phyloP scores from a whole-genome alignment of 192 early-diverging fungal species.

The Irineochytrium annulatum region DNA sequence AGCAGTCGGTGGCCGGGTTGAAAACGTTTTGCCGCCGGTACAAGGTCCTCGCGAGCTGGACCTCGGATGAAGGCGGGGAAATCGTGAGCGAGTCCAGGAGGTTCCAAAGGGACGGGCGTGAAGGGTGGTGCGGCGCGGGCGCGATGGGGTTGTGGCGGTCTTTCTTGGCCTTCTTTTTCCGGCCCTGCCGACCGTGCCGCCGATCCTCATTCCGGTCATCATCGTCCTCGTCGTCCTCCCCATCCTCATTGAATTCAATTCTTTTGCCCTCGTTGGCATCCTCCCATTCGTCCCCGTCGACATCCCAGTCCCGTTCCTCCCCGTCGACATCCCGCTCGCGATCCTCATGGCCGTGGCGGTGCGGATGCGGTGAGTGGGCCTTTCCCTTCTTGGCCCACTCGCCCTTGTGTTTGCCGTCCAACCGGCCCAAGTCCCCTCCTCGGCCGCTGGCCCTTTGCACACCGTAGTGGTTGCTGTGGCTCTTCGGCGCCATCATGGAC shows the following conservation, averaged over 20 bases:
- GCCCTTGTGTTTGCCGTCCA: too few relatives aligned
- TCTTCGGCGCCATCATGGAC: too few relatives aligned
- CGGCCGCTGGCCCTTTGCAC: too few relatives aligned
- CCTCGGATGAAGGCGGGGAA: not conserved
- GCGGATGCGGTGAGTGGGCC: too few relatives aligned
- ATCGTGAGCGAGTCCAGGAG: not conserved
- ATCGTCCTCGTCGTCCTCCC: not conserved
- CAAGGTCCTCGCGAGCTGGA: not conserved
- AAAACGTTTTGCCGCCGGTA: not conserved
- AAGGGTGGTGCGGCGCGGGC: not conserved
- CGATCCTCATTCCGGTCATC: not conserved
- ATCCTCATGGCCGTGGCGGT: not conserved
- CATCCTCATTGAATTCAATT: too few relatives aligned
- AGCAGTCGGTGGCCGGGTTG: not conserved
- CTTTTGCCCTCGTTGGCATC: not conserved
- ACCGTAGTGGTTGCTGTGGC: too few relatives aligned
- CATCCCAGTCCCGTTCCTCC: not conserved
- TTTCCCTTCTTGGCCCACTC: too few relatives aligned
- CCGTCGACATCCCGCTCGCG: not conserved
- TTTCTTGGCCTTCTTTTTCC: not conserved
- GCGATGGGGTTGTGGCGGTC: not conserved
- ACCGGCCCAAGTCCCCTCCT: too few relatives aligned
- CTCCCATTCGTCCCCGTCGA: not conserved
- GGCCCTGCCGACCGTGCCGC: not conserved
- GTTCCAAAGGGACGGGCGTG: not conserved